Conservation (phyloP, 345 rosid genomes). For the Gossypium stocksii region DNA sequence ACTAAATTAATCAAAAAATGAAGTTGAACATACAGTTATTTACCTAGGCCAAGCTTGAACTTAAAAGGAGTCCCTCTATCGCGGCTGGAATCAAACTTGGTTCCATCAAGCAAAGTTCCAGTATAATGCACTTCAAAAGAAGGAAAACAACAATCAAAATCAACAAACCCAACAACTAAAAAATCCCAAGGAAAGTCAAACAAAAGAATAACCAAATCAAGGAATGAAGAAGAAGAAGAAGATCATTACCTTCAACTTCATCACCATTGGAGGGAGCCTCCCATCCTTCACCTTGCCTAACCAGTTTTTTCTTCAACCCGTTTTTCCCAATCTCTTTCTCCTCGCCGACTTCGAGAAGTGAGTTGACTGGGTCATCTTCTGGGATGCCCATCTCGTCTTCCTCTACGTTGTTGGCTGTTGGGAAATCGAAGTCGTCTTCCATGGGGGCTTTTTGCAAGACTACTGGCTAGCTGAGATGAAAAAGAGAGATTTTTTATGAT, state of each 20-base stretch:
- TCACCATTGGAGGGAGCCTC: constrained; percentile 36
- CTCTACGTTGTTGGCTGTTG: constrained; percentile 15
- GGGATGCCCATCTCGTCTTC: constrained; percentile 23
- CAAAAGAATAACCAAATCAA: not conserved
- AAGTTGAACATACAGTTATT: not conserved
- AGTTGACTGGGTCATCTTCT: constrained; percentile 5
- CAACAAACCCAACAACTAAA: not conserved
- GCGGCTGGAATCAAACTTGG: constrained; percentile 61
- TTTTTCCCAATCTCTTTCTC: constrained; percentile 46
- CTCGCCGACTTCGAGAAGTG: constrained; percentile 26
- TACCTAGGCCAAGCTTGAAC: constrained; percentile 65
- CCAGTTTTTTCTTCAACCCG: constrained; percentile 44
- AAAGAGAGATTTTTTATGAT: not conserved
- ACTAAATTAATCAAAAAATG: not conserved
- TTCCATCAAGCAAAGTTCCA: constrained; percentile 59
- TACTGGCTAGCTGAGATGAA: too few relatives aligned
- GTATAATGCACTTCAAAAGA: constrained; percentile 41
- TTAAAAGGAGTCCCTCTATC: constrained; percentile 53
- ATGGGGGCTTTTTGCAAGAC: constrained; percentile 2
- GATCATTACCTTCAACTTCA: constrained; percentile 36
- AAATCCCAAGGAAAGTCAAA: not conserved
- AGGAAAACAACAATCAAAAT: not conserved
- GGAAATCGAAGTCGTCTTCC: constrained; percentile 44
- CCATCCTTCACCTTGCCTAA: constrained; percentile 45
- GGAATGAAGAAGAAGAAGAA: not conserved